Evolutionary conservation across 441 rosid genomes (phyloP).

Genomic region (Dalechampia spathulata): DNA sequence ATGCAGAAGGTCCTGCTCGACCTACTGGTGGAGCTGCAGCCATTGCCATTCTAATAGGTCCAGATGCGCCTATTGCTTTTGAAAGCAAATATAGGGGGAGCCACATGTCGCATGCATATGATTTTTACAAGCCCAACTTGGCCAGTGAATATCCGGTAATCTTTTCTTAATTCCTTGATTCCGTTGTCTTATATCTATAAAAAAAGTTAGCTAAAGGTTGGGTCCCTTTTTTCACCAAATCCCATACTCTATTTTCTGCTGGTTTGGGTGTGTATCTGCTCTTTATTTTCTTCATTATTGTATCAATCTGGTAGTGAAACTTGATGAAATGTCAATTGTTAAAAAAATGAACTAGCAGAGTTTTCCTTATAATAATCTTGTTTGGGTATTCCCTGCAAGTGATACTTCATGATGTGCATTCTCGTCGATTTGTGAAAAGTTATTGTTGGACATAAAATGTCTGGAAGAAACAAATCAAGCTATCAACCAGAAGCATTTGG

Average conservation of each 20-base stretch:
- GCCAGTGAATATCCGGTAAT: conserved; percentile 99
- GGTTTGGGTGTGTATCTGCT: too few species aligned
- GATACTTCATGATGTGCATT: too few species aligned
- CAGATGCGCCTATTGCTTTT: conserved; percentile 86
- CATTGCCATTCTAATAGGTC: conserved; percentile 83
- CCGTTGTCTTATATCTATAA: not conserved
- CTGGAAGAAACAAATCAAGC: not conserved
- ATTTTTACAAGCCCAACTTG: conserved; percentile 97
- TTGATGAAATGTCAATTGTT: too few species aligned
- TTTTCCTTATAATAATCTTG: too few species aligned
- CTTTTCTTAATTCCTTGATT: conserved; percentile 5
- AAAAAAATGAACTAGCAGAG: too few species aligned
- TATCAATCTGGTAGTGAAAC: too few species aligned
- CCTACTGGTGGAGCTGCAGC: conserved; percentile 99
- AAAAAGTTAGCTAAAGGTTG: not conserved
- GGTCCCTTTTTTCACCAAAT: not conserved
- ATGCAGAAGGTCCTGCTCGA: conserved; percentile 99
- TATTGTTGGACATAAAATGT: not conserved
- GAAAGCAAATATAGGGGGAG: conserved; percentile 94
- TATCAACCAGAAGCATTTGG: not conserved
- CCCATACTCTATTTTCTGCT: too few species aligned
- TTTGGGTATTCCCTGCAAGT: too few species aligned
- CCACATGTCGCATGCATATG: conserved; percentile 95
- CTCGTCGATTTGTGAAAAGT: too few species aligned
- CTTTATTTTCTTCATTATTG: not conserved